Base-by-base conservation (phyloP, 2,329 filamentous ascomycete genomes). In the Leptographium radiaticola region DNA sequence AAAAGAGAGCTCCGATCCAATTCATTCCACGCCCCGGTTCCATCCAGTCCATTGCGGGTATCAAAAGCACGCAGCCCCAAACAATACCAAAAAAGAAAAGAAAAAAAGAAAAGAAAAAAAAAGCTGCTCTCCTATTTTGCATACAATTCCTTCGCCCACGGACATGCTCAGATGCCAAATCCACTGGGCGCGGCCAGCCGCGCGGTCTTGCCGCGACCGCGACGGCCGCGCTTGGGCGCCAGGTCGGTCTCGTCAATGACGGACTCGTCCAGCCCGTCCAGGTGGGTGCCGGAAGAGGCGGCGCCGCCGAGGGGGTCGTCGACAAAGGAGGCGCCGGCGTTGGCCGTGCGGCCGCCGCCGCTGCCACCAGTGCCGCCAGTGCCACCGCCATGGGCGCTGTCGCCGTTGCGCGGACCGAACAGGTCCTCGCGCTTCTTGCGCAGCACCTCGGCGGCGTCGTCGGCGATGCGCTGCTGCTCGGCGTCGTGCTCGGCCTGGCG, bases 361-460 rank as follows among this genome's bases (percentile, higher is more conserved):
- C 33, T 12, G 12, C n/a, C 36, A 4, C 12, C 20, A 8, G 15
- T 16, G 5, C 18, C 13, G 15, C n/a, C 13, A 9, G 5, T 13
- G 5, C n/a, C 7, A 25, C 31, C 16, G 12, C 44, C 6, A 12
- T 34, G 7, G 3, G 7, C 33, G 11, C 31, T n/a, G 13, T 16
- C 33, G 7, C 20, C 20, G 5, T 20, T 25, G 31, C 50, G n/a
- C 16, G 59, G 59, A 15, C 62, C 72, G 56, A 75, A 74, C 20
- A 77, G 68, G 54, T 72, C 72, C 61, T 76, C 74, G 34, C 68
- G 67, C 69, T 70, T 73, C 67, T 70, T 70, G 56, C 68, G 66
- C 64, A 71, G 72, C 49, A 71, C 66, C 60, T 75, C 74, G 18
- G 69, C 72, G 61, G 71, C 71, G 60, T 75, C 73, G 59, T 74